These are phyloP conservation scores for Umbelopsis vinacea DNA, from an alignment of 192 early-diverging fungal species.

Conservation along the genomic window DNA sequence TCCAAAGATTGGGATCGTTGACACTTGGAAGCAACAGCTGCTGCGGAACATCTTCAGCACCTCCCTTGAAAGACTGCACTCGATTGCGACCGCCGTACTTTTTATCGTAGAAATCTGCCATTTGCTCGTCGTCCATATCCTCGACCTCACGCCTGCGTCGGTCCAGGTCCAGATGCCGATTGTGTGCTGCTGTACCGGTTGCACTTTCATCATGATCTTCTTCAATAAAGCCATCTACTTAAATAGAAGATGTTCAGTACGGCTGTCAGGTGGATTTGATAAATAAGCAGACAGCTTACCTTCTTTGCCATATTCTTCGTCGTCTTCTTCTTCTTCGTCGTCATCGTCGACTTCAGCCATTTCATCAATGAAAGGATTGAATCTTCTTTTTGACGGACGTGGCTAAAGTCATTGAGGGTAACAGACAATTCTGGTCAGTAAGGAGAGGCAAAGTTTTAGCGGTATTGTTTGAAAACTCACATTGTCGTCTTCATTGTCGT, in stretches of 20 bases:
- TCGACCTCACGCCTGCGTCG: conserved; percentile 65
- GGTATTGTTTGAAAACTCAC: conserved; percentile 26
- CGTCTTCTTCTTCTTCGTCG: conserved; percentile 70
- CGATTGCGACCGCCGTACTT: conserved; percentile 71
- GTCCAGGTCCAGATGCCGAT: conserved; percentile 75
- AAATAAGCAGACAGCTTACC: conserved; percentile 31
- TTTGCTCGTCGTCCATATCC: conserved; percentile 80
- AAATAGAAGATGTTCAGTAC: not conserved
- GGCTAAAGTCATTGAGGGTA: conserved; percentile 28
- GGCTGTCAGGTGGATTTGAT: not conserved
- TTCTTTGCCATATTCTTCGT: conserved; percentile 62
- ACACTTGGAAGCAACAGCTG: conserved; percentile 82
- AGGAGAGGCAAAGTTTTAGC: not conserved
- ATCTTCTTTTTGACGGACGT: conserved; percentile 48
- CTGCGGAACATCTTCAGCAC: conserved; percentile 73
- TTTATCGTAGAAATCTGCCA: conserved; percentile 75
- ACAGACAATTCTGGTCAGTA: conserved; percentile 24
- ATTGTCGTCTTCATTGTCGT: conserved; percentile 51
- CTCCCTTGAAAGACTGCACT: conserved; percentile 48
- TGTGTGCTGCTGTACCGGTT: conserved; percentile 63
- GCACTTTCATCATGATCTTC: conserved; percentile 70
- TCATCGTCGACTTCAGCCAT: conserved; percentile 76
- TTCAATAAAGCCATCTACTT: conserved; percentile 70
- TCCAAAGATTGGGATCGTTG: conserved; percentile 90
- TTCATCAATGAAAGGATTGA: conserved; percentile 62